A percentile compares a stretch with the other conserved stretches of the same genome.
Conservation (phyloP, 2,329 filamentous ascomycete genomes). For the Colletotrichum lupini region DNA sequence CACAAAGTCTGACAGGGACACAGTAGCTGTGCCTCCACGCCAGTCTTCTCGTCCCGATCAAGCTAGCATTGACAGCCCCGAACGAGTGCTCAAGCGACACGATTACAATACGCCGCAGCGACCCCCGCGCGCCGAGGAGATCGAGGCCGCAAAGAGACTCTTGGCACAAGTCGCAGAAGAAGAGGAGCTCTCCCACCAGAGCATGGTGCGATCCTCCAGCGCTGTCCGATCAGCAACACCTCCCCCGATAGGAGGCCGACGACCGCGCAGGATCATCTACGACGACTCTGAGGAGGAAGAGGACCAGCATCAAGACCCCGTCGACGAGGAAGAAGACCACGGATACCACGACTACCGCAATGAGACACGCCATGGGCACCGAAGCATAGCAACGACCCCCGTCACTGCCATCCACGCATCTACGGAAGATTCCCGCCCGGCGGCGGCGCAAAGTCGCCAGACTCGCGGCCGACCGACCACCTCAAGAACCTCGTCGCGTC, state of each 20-base stretch:
- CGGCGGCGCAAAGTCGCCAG: background rate
- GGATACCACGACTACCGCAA: slow-evolving; percentile 1
- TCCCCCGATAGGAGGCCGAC: slow-evolving; percentile 24
- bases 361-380: background rate
- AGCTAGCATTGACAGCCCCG: slow-evolving; percentile 2
- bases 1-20: background rate
- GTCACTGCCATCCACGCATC: slow-evolving; percentile 8
- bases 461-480: background rate
- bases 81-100: background rate
- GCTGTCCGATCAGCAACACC: slow-evolving; percentile 19
- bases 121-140: slow-evolving; percentile 24
- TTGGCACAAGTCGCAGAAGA: slow-evolving; percentile 18
- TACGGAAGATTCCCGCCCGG: background rate
- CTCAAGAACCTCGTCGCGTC: slow-evolving; percentile 3
- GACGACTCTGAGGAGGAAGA: slow-evolving; percentile 25
- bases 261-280: slow-evolving; percentile 8
- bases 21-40: background rate
- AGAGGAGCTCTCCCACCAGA: background rate
- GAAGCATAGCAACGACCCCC: background rate
- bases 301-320: background rate
- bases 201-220: background rate
- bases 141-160: slow-evolving; percentile 22
- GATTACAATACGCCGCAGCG: slow-evolving; percentile 17
- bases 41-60: slow-evolving; percentile 20
- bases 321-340: background rate